Evolutionary conservation across 2,329 filamentous ascomycete species (phyloP).

Genomic region (Ascochyta fabae): DNA sequence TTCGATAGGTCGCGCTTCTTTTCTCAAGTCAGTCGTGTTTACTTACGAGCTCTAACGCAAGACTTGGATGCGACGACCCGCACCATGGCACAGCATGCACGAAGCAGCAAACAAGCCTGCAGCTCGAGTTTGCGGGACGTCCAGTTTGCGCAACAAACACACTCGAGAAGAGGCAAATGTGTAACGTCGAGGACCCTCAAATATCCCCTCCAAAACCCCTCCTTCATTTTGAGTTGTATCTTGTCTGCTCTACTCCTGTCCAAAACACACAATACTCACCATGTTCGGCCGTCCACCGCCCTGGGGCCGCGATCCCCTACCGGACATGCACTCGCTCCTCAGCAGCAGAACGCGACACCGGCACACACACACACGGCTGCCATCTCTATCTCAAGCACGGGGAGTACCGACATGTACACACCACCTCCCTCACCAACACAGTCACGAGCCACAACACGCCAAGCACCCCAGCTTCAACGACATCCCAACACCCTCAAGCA

Average conservation of each 20-base stretch:
- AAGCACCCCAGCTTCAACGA: background rate
- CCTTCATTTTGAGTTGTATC: background rate
- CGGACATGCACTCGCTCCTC: background rate
- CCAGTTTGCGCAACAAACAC: slow-evolving; percentile 9
- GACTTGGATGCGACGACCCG: background rate
- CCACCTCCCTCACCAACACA: background rate
- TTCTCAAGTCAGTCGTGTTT: background rate
- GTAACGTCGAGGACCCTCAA: background rate
- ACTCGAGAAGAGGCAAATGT: background rate
- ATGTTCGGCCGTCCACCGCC: background rate
- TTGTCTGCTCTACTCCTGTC: no score
- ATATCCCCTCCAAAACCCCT: background rate
- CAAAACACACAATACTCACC: background rate
- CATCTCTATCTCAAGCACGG: background rate
- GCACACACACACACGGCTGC: background rate
- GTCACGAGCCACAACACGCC: no score
- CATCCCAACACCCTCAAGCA: background rate
- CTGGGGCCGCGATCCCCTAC: background rate
- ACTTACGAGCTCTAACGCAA: background rate
- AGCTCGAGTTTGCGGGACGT: slow-evolving; percentile 2
- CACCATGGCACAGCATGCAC: background rate
- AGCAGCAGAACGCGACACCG: background rate
- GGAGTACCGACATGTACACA: background rate
- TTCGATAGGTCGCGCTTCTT: background rate
- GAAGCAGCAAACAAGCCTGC: slow-evolving; percentile 4